Percentiles rank a stretch among this genome's conserved stretches.
Evolutionary conservation across 441 rosid genomes (phyloP).

Genomic region (Capsella rubella): DNA sequence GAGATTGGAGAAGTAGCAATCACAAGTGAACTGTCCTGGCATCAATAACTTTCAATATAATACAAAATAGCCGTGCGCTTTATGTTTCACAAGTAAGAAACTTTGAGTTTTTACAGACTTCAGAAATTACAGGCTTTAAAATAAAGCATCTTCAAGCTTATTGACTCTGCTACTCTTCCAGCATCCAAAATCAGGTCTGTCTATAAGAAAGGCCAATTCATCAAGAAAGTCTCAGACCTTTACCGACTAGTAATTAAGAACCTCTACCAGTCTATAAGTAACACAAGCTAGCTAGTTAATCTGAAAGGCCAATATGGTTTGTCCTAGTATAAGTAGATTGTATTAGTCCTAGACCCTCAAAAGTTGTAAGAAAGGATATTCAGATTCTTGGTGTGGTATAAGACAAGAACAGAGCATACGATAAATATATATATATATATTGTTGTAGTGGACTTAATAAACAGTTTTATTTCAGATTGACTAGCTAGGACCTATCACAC

Average conservation of each 20-base stretch:
- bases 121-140: background rate
- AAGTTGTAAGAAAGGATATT: no score
- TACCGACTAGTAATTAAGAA: background rate
- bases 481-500: conserved; percentile 29
- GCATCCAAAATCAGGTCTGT: background rate
- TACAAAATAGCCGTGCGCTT: background rate
- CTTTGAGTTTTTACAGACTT: conserved; percentile 4
- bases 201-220: background rate
- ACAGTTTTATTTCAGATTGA: conserved; percentile 27
- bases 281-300: no score
- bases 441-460: background rate
- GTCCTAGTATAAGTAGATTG: background rate
- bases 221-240: background rate
- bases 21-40: conserved; percentile 16
- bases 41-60: background rate
- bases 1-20: background rate
- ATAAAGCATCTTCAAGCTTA: background rate
- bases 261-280: no score
- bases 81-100: conserved; percentile 10
- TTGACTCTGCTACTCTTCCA: background rate
- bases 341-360: background rate
- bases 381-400: background rate
- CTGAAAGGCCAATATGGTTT: no score
- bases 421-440: background rate
- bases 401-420: background rate